Evolutionary conservation across 805 yeast species (phyloP), one percentile per base, ranked within the genome.

Genomic region (Wickerhamomyces mucosus): DNA sequence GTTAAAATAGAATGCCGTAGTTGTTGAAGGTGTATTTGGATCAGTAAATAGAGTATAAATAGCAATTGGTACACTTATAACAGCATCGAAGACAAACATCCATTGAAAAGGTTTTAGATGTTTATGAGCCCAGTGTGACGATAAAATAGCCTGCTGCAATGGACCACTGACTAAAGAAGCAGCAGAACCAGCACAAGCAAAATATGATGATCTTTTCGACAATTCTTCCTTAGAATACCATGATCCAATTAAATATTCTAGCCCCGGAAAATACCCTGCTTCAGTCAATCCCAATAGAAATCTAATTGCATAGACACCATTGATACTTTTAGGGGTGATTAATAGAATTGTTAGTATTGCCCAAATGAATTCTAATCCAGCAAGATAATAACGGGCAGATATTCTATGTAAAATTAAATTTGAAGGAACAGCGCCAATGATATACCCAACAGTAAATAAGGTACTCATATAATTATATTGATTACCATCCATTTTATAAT

Each of bases 391-490:
- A 24, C 70, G 45, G n/a, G 70, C 66, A 10, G 66, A 56, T 10
- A 65, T 48, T 23, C 58, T 45, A 38, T 61, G 66, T 26, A 66
- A 44, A 13, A 68, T 47, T 36, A 55, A 41, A 26, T 61, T 61
- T 1, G 70, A 59, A 7, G 75, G 75, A 15, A 68, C 54, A 37
- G 63, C 69, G 3, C 73, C 74, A 28, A 70, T 43, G 26, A 67
- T 59, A 36, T 69, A 69, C 4, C 75, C 76, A 12, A 64, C 63
- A 1, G 73, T 61, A 63, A 65, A 69, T 18, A 59, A 38, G 0
- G 73, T 59, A 3, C 50, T 46, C 46, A 67, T 40, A 35, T 61
- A 59, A 42, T 70, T 69, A 40, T 60, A 63, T 36, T 70, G 66
- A 33, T 58, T 60, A 14, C 50, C 55, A 24, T 48, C 39, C 61